Evolutionary conservation across 2,329 filamentous ascomycete species (phyloP).

Genomic region (Lachnellula hyalina): DNA sequence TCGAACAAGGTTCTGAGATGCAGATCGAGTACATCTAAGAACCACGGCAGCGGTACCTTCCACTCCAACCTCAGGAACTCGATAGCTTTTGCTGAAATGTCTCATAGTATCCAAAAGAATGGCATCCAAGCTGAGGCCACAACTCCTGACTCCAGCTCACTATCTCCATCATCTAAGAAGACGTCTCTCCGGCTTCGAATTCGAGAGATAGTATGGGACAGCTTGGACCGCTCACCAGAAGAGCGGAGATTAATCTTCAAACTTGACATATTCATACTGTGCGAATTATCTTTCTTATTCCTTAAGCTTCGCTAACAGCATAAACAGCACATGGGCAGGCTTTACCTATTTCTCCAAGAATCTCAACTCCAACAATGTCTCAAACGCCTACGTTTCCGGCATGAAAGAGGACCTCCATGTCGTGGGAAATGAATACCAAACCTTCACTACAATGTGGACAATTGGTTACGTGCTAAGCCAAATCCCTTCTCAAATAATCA

Average conservation of each 20-base stretch:
- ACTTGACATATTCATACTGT: constrained; percentile 50
- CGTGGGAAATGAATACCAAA: constrained; percentile 37
- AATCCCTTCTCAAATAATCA: constrained; percentile 41
- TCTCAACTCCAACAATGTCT: constrained; percentile 21
- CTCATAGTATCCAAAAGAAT: constrained; percentile 4
- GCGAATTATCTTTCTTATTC: constrained; percentile 8
- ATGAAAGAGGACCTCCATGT: constrained; percentile 44
- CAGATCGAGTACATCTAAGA: background rate
- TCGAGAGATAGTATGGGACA: constrained; percentile 38
- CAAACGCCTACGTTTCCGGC: constrained; percentile 37
- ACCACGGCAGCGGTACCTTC: background rate
- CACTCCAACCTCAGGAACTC: background rate
- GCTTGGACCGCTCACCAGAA: constrained; percentile 42
- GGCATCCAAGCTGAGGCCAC: background rate
- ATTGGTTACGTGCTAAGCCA: constrained; percentile 52
- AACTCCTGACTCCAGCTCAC: background rate
- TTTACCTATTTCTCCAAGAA: constrained; percentile 28
- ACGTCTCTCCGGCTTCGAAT: constrained; percentile 15
- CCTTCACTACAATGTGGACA: constrained; percentile 38
- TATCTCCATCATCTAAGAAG: constrained; percentile 6
- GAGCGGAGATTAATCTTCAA: constrained; percentile 50
- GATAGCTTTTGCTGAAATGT: constrained; percentile 3
- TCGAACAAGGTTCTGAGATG: background rate
- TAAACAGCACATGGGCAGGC: constrained; percentile 23
- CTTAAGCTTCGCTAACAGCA: background rate